Evolutionary conservation across 257 asterid genomes (phyloP).

Genomic region (Solanum sejunctum): DNA sequence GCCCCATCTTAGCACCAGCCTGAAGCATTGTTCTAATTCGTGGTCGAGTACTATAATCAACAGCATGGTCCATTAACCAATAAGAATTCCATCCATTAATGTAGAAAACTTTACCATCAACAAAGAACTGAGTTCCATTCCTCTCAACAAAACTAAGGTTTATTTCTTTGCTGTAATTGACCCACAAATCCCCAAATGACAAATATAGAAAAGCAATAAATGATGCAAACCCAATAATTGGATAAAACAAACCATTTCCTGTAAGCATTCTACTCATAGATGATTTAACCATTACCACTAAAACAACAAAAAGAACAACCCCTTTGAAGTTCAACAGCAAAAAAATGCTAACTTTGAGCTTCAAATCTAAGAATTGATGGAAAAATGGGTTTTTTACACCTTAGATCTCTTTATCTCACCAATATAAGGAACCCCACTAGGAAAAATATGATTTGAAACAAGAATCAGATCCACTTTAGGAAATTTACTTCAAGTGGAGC

Average conservation of each 20-base stretch:
- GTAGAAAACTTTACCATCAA: conserved; percentile 80
- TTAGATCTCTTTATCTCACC: conserved; percentile 22
- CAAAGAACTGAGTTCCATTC: conserved; percentile 83
- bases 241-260: conserved; percentile 78
- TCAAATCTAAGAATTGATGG: not conserved
- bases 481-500: conserved; percentile 19
- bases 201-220: conserved; percentile 65
- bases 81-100: conserved; percentile 98
- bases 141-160: conserved; percentile 77
- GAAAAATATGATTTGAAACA: conserved; percentile 21
- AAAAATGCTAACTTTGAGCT: conserved; percentile 1
- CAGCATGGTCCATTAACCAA: conserved; percentile 98
- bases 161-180: conserved; percentile 21
- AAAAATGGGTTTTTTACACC: conserved; percentile 4
- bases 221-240: conserved; percentile 76
- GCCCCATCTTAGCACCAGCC: conserved; percentile 91
- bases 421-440: conserved; percentile 9
- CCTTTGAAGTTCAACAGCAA: not conserved
- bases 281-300: conserved; percentile 21
- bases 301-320: not conserved
- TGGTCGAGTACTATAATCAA: conserved; percentile 44
- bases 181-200: conserved; percentile 85
- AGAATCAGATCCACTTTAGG: conserved; percentile 41
- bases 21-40: conserved; percentile 64
- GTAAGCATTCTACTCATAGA: conserved; percentile 26